Conservation (phyloP, 805 yeast genomes). For the Saccharomyces eubayanus region DNA sequence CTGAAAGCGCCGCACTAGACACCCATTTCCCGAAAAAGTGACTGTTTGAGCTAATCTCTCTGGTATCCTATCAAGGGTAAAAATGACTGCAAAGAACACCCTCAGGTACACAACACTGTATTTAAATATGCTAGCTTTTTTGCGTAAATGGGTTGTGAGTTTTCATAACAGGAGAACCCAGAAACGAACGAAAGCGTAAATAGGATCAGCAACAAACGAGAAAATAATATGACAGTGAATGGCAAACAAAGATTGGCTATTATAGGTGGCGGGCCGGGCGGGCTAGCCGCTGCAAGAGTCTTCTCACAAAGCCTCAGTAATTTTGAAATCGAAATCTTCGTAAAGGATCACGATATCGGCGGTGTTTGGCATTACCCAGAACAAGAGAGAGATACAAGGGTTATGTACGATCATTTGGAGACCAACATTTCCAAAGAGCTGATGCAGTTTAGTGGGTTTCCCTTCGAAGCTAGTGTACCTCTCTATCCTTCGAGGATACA, state of each 20-base stretch:
- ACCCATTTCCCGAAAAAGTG: not conserved
- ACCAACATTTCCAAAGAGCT: slow-evolving; percentile 58
- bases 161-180: not conserved
- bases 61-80: not conserved
- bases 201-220: not conserved
- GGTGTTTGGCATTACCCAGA: slow-evolving; percentile 68
- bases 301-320: slow-evolving; percentile 42
- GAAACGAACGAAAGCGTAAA: not conserved
- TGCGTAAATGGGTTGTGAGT: not conserved
- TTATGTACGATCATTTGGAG: slow-evolving; percentile 59
- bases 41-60: not conserved
- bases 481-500: slow-evolving; percentile 53
- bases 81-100: not conserved
- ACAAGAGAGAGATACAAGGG: slow-evolving; percentile 19
- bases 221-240: slow-evolving; percentile 2
- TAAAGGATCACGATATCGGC: slow-evolving; percentile 51
- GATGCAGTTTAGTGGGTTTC: slow-evolving; percentile 56
- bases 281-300: slow-evolving; percentile 58
- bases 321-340: slow-evolving; percentile 50
- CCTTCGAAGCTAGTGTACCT: slow-evolving; percentile 41
- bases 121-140: not conserved
- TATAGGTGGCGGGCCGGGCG: slow-evolving; percentile 75
- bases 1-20: not conserved
- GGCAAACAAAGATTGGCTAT: slow-evolving; percentile 42
- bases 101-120: not conserved